Percentiles rank a stretch among this genome's conserved stretches.
Conservation (phyloP, 164 flowering plant genomes). For the Liquidambar formosana region DNA sequence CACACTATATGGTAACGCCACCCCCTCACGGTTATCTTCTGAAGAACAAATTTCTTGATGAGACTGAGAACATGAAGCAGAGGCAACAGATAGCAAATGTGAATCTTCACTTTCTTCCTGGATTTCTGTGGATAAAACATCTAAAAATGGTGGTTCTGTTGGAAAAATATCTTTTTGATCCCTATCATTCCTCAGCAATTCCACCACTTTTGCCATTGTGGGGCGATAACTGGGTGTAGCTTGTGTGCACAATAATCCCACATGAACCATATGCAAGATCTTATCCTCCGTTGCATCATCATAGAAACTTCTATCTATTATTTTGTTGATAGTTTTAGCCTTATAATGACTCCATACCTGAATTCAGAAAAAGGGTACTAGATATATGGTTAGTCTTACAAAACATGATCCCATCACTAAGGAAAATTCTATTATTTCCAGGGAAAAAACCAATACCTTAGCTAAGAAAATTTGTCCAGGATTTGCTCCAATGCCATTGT, state of each 20-base stretch:
- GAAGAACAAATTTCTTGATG: conserved; percentile 1
- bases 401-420: not conserved
- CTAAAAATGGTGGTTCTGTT: conserved; percentile 22
- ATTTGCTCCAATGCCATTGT: conserved; percentile 6
- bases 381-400: conserved; percentile 1
- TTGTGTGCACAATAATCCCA: conserved; percentile 17
- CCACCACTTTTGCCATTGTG: conserved; percentile 16
- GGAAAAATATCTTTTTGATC: not conserved
- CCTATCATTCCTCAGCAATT: conserved; percentile 5
- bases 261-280: conserved; percentile 9
- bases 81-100: conserved; percentile 1
- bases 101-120: not conserved
- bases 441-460: conserved; percentile 3
- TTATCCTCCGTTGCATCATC: conserved; percentile 1
- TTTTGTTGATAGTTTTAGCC: not conserved
- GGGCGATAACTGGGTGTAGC: conserved; percentile 13
- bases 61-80: conserved; percentile 4
- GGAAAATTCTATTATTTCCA: not conserved
- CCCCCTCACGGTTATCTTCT: not conserved
- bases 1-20: not conserved
- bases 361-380: not conserved
- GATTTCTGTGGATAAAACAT: not conserved
- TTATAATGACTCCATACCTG: conserved; percentile 18
- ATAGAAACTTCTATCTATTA: conserved; percentile 3
- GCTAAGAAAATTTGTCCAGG: conserved; percentile 8